Conservation (phyloP, 441 rosid species). For the Gossypium davidsonii region DNA sequence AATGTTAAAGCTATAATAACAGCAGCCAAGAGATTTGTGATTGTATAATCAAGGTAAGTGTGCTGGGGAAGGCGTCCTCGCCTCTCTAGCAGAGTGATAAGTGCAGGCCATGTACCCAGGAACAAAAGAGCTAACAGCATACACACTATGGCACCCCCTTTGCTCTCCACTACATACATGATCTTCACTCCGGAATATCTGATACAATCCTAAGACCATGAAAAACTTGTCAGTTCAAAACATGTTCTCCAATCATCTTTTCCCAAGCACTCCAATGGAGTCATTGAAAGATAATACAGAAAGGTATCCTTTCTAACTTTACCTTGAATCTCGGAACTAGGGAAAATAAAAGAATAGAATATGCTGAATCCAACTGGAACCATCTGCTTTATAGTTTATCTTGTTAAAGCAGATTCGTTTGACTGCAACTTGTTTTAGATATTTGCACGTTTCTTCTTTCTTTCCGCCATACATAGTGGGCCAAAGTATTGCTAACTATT, state of each 20-base stretch:
- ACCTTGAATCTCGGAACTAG: not conserved
- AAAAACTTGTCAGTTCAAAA: not conserved
- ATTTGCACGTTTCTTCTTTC: not conserved
- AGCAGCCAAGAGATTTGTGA: slow-evolving; percentile 68
- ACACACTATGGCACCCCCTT: slow-evolving; percentile 75
- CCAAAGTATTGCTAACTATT: not conserved
- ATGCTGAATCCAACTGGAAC: not conserved
- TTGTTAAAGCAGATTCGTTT: not conserved
- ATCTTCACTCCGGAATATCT: slow-evolving; percentile 14
- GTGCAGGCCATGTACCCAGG: slow-evolving; percentile 90
- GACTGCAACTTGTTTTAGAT: not conserved
- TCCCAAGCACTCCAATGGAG: not conserved
- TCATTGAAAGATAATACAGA: not conserved
- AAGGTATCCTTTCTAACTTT: not conserved
- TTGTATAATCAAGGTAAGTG: slow-evolving; percentile 71
- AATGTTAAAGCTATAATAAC: slow-evolving; percentile 65
- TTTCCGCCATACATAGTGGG: not conserved
- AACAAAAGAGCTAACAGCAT: slow-evolving; percentile 67
- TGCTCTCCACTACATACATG: slow-evolving; percentile 63
- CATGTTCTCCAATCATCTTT: not conserved
- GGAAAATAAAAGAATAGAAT: not conserved
- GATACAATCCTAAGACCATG: not conserved
- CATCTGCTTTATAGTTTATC: not conserved
- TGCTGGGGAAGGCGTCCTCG: slow-evolving; percentile 93
- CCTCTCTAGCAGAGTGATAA: slow-evolving; percentile 67